These are phyloP conservation scores for Silene latifolia DNA, from an alignment of 148 eudicot genomes.

Conservation along the genomic window DNA sequence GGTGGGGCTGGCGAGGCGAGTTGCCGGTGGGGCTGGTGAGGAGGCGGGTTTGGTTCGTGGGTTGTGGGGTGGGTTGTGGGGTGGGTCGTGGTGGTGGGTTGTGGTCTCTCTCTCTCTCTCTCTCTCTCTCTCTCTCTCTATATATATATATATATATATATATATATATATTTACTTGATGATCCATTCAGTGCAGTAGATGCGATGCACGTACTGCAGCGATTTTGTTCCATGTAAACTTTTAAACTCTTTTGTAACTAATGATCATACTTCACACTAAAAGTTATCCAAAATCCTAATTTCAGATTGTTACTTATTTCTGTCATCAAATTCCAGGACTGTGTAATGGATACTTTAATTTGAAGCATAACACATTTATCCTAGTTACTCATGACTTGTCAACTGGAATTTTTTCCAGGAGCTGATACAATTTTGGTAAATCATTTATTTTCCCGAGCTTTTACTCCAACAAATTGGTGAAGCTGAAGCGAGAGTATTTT, in stretches of 20 bases:
- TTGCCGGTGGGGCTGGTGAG: too few species aligned
- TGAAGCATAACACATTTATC: conserved; percentile 46
- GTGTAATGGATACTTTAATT: conserved; percentile 58
- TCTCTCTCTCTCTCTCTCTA: too few species aligned
- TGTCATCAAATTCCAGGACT: conserved; percentile 37
- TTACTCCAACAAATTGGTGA: too few species aligned
- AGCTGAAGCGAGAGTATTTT: too few species aligned
- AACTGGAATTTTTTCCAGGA: conserved; percentile 14
- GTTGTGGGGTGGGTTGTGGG: too few species aligned
- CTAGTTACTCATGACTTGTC: conserved; percentile 68
- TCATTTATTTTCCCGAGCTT: too few species aligned
- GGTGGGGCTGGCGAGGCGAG: too few species aligned
- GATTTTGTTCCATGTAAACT: conserved; percentile 41
- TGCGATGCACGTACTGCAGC: conserved; percentile 65
- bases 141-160: too few species aligned
- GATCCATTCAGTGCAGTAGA: conserved; percentile 80
- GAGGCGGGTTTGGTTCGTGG: too few species aligned
- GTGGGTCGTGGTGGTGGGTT: too few species aligned
- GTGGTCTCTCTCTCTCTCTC: too few species aligned
- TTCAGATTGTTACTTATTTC: background rate
- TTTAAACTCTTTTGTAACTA: background rate
- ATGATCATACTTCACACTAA: background rate
- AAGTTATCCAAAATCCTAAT: background rate
- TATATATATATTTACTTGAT: conserved; percentile 51
- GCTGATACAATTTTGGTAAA: conserved; percentile 49